Evolutionary conservation across 78 protist genomes (phyloP).

Genomic region (Dictyostelium intermedium): DNA sequence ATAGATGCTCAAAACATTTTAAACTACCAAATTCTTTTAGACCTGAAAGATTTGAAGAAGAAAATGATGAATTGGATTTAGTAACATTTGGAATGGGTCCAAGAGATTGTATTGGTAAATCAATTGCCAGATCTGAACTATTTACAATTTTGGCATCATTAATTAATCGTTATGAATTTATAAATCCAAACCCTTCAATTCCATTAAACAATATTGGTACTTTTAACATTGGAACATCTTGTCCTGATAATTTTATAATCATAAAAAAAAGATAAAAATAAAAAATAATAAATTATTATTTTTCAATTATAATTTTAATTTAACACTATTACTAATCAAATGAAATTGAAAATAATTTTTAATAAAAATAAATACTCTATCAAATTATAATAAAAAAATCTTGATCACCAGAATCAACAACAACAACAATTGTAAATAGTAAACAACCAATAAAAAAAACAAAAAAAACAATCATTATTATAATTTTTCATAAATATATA

Average conservation of each 20-base stretch:
- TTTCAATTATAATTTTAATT: too few species aligned
- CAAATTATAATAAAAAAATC: too few species aligned
- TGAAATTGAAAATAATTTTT: too few species aligned
- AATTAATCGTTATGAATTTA: slow-evolving; percentile 16
- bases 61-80: background rate
- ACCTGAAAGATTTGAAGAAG: slow-evolving; percentile 30
- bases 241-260: background rate
- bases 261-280: too few species aligned
- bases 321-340: too few species aligned
- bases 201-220: background rate
- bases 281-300: too few species aligned
- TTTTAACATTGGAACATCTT: background rate
- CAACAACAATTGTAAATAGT: too few species aligned
- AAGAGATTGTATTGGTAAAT: slow-evolving; percentile 12
- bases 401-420: too few species aligned
- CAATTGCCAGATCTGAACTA: slow-evolving; percentile 1
- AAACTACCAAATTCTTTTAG: background rate
- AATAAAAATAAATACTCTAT: too few species aligned
- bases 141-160: background rate
- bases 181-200: background rate
- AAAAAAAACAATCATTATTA: too few species aligned
- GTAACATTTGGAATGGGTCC: slow-evolving; percentile 4
- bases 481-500: too few species aligned
- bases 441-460: too few species aligned
- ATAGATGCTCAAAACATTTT: background rate